phyloP scores from a whole-genome alignment of 306 rosid species.

The cucumber (Cucumis sativus) region Cucumber_9930_V3 NC_026655.2:6087501-6088000 shows the following conservation, averaged over 20 bases:
- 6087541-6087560: constrained; percentile 30
- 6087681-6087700: constrained; percentile 14
- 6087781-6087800: constrained; percentile 27
- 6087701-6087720: constrained; percentile 16
- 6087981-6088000: too few relatives aligned
- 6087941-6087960: neutral
- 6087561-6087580: constrained; percentile 47
- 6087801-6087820: constrained; percentile 17
- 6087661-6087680: constrained; percentile 13
- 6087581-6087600: neutral
- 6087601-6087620: too few relatives aligned
- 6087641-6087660: constrained; percentile 1
- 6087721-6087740: constrained; percentile 20
- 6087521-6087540: constrained; percentile 22
- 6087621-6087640: too few relatives aligned
- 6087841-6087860: neutral
- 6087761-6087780: constrained; percentile 16
- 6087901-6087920: neutral
- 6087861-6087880: neutral
- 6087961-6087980: neutral
- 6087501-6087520: constrained; percentile 33
- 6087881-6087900: neutral
- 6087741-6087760: constrained; percentile 34
- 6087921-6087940: neutral
- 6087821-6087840: neutral